Evolutionary conservation across 2,329 filamentous ascomycete genomes (phyloP).

Genomic region (Myotisia sp.): DNA sequence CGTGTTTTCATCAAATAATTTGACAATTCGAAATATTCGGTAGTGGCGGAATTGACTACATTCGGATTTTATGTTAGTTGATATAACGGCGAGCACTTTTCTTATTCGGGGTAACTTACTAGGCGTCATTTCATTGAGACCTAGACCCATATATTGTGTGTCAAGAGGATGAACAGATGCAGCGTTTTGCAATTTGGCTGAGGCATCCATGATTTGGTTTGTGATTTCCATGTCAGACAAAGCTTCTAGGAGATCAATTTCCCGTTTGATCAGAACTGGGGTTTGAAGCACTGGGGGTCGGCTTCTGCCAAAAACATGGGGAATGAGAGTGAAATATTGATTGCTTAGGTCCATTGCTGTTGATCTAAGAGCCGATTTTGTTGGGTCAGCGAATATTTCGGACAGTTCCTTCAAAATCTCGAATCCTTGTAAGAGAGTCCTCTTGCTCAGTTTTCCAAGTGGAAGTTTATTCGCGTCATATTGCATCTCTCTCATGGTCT

Average conservation of each 20-base stretch:
- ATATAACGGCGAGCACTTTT: not conserved
- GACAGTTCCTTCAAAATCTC: slow-evolving; percentile 62
- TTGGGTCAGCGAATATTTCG: slow-evolving; percentile 44
- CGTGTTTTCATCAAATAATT: slow-evolving; percentile 54
- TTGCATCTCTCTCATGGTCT: slow-evolving; percentile 32
- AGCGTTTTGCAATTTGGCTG: slow-evolving; percentile 36
- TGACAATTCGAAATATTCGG: slow-evolving; percentile 51
- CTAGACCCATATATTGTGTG: slow-evolving; percentile 55
- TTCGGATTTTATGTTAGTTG: not conserved
- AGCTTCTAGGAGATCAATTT: slow-evolving; percentile 67
- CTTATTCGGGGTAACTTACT: slow-evolving; percentile 18
- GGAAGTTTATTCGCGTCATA: slow-evolving; percentile 54
- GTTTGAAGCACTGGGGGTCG: slow-evolving; percentile 54
- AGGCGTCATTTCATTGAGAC: slow-evolving; percentile 61
- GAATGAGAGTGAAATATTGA: slow-evolving; percentile 66
- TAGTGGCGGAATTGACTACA: slow-evolving; percentile 39
- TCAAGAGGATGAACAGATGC: slow-evolving; percentile 50
- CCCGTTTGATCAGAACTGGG: slow-evolving; percentile 49
- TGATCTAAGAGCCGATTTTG: slow-evolving; percentile 27
- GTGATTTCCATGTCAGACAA: slow-evolving; percentile 77
- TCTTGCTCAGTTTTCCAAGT: slow-evolving; percentile 68
- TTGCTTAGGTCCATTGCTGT: slow-evolving; percentile 56
- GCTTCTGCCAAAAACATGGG: slow-evolving; percentile 63
- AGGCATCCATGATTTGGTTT: slow-evolving; percentile 59
- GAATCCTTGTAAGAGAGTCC: slow-evolving; percentile 61